Evolutionary conservation across 257 asterid genomes (phyloP), one percentile per base, ranked within the genome.

Genomic region (Ilex asprella): DNA sequence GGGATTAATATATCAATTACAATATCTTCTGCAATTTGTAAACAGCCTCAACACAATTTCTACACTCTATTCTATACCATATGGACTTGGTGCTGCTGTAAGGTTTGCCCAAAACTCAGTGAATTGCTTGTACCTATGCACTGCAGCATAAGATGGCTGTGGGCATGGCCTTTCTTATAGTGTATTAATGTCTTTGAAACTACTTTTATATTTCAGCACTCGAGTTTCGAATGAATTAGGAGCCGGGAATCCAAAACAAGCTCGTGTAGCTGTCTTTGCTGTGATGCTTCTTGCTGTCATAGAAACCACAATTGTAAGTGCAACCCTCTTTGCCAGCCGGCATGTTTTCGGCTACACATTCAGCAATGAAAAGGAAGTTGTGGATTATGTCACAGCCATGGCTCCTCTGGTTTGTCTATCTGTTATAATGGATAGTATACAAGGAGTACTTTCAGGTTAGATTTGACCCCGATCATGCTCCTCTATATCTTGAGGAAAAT

Each of bases 161-260:
- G 10, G 3, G 13, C 3, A 46, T 14, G 2, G 4, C 52, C 7
- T 2, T 14, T 10, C 14, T 7, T 46, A 9, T 15, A 3, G 13
- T 9, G 27, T 31, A 41, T 15, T 14, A 29, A 14, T 0, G 2
- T 2, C n/a, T 30, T 39, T 46, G 8, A 31, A 44, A 14, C 39
- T 49, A 31, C 49, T 53, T 31, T 53, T 10, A 35, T 54, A 58
- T 15, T 73, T 53, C 83, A 90, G 97, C 78, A 90, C 95, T 29
- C 70, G 95, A 76, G 86, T 87, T 50, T 87, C 97, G n/a, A 90
- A 87, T 7, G 87, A 76, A 75, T 64, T 87, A 59, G 97, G 97
- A 76, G 89, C 91, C 11, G 96, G 93, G 57, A 85, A 75, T 30
- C 85, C 90, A 6, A 73, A 70, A 58, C 78, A 67, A 30, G 96